Evolutionary conservation across 148 eudicot species (phyloP).

Genomic region (Silene conica): DNA sequence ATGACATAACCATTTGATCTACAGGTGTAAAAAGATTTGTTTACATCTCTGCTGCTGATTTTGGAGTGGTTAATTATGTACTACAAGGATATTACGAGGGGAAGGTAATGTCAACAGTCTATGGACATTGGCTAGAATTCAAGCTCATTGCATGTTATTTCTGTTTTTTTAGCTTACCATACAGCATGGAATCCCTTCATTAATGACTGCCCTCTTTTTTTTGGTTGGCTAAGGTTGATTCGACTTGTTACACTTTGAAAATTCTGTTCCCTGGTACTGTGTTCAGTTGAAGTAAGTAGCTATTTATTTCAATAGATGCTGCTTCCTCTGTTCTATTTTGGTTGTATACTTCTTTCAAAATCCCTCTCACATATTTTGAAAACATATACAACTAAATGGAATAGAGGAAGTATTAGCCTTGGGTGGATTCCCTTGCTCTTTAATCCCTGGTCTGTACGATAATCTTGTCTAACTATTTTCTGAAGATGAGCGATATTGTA

Average conservation of each 20-base stretch:
- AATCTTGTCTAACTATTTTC: too few species aligned
- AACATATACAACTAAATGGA: too few species aligned
- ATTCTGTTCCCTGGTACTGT: not conserved
- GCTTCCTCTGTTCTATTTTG: too few species aligned
- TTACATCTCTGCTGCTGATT: conserved; percentile 82
- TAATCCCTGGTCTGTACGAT: not conserved
- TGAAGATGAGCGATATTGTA: not conserved
- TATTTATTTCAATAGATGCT: not conserved
- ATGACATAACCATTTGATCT: conserved; percentile 15
- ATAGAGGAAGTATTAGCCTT: not conserved
- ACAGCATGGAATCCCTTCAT: not conserved
- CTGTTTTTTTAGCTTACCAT: not conserved
- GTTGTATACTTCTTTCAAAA: too few species aligned
- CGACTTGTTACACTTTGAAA: not conserved
- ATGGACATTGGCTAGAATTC: conserved; percentile 3
- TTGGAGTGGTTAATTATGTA: conserved; percentile 63
- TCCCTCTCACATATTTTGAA: too few species aligned
- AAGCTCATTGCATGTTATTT: not conserved
- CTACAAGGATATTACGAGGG: conserved; percentile 80
- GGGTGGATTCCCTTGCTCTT: not conserved
- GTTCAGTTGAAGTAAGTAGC: not conserved
- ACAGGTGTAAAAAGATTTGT: conserved; percentile 77
- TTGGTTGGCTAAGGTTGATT: not conserved
- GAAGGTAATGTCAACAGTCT: conserved; percentile 44
- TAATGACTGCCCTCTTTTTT: not conserved